Evolutionary conservation across 192 early-diverging fungal species (phyloP).

Genomic region (Backusella circina): DNA sequence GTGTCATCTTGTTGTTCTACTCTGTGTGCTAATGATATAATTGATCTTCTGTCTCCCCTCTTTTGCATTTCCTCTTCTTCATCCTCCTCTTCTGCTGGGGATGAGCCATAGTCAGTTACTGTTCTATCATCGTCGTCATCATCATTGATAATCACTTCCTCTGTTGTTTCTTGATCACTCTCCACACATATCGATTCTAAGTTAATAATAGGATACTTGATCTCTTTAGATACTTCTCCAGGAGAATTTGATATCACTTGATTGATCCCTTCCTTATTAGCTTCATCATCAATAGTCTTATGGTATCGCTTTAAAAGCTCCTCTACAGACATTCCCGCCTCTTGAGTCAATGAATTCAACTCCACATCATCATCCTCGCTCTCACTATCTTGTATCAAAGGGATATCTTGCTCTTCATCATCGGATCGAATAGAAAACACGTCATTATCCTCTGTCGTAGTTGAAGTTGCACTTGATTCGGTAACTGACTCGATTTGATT

Average conservation of each 20-base stretch:
- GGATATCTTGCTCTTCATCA: constrained; percentile 24
- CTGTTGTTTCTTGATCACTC: constrained; percentile 14
- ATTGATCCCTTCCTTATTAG: constrained; percentile 2
- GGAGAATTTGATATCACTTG: neutral
- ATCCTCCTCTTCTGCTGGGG: neutral
- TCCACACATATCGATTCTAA: constrained; percentile 1
- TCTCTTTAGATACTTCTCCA: constrained; percentile 9
- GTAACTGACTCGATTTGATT: constrained; percentile 16
- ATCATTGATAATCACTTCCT: constrained; percentile 26
- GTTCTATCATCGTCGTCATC: constrained; percentile 29
- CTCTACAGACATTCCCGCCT: constrained; percentile 25
- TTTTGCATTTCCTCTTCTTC: constrained; percentile 1
- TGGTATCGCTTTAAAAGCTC: constrained; percentile 34
- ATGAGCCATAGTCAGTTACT: constrained; percentile 30
- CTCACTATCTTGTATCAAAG: constrained; percentile 20
- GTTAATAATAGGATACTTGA: neutral
- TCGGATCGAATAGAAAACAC: constrained; percentile 6
- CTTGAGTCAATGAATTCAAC: constrained; percentile 29
- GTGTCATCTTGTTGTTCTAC: neutral
- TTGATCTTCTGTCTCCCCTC: neutral
- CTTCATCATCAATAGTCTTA: constrained; percentile 5
- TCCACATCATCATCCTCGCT: constrained; percentile 31
- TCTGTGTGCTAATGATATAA: neutral
- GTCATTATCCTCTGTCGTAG: neutral
- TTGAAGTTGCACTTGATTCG: constrained; percentile 3